Conservation (phyloP, 768 basidiomycete species). For the Lactifluus piperatus region DNA sequence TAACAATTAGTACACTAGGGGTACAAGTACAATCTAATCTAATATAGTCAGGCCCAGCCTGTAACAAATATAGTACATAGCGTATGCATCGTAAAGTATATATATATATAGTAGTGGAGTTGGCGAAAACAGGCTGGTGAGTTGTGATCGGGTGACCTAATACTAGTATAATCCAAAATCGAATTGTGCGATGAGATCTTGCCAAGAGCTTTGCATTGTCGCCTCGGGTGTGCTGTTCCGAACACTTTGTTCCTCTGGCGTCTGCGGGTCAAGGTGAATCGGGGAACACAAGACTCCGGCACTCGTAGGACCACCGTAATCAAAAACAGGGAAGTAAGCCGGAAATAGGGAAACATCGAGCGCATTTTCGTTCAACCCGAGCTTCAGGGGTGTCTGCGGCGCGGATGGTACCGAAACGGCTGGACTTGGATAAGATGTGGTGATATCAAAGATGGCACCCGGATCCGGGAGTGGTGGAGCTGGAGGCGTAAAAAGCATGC, state of each 20-base stretch:
- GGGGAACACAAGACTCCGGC: slow-evolving; percentile 9
- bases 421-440: slow-evolving; percentile 16
- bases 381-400: slow-evolving; percentile 10
- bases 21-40: too few relatives aligned
- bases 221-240: slow-evolving; percentile 32
- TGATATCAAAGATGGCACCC: slow-evolving; percentile 9
- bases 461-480: background rate
- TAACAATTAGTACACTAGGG: too few relatives aligned
- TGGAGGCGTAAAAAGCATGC: background rate
- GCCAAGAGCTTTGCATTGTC: slow-evolving; percentile 16
- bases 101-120: background rate
- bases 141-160: background rate
- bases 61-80: too few relatives aligned
- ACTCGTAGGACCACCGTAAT: slow-evolving; percentile 8
- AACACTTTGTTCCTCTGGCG: slow-evolving; percentile 2
- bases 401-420: background rate
- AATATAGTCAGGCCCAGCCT: too few relatives aligned
- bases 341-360: slow-evolving; percentile 16
- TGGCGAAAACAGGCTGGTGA: background rate
- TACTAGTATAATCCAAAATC: slow-evolving; percentile 24
- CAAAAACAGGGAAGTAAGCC: slow-evolving; percentile 17
- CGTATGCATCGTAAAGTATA: background rate
- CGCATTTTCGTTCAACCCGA: background rate
- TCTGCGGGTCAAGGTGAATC: slow-evolving; percentile 10
- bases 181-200: slow-evolving; percentile 29